These are phyloP conservation scores for Sporothrix protearum DNA, from an alignment of 2,329 filamentous ascomycete genomes.

Conservation along the genomic window DNA sequence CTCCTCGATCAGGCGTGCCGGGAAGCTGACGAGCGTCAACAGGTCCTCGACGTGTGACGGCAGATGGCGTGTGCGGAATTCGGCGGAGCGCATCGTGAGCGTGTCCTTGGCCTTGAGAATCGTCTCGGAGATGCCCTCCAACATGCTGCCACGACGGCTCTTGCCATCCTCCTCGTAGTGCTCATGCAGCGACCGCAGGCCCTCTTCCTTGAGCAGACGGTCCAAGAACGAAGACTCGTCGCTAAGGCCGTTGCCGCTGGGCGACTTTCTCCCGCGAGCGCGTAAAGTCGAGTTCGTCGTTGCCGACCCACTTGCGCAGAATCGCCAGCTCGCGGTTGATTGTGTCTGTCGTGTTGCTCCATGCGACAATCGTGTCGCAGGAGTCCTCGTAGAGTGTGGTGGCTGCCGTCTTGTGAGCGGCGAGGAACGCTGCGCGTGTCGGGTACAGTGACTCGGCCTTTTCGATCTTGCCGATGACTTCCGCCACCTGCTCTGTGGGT, in stretches of 20 bases:
- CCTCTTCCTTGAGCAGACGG: constrained; percentile 91
- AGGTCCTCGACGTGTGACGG: constrained; percentile 96
- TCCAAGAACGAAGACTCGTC: constrained; percentile 95
- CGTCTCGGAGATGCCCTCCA: constrained; percentile 76
- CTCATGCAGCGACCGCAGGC: constrained; percentile 84
- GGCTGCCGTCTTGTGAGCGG: constrained; percentile 70
- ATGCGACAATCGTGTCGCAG: constrained; percentile 84
- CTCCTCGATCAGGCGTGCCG: constrained; percentile 90
- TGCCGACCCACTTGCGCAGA: constrained; percentile 93
- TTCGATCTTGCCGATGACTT: constrained; percentile 86
- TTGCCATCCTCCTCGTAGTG: constrained; percentile 49
- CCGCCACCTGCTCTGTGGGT: constrained; percentile 81
- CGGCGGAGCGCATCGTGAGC: constrained; percentile 77
- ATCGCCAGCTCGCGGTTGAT: constrained; percentile 94
- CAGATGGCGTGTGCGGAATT: constrained; percentile 83
- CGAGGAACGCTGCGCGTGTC: constrained; percentile 69
- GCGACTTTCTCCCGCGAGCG: constrained; percentile 67
- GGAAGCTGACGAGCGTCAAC: constrained; percentile 94
- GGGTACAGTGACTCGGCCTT: constrained; percentile 83
- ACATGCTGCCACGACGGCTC: constrained; percentile 66
- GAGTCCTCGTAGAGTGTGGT: constrained; percentile 76
- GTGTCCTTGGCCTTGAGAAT: constrained; percentile 93
- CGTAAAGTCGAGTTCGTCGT: constrained; percentile 87
- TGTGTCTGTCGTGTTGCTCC: constrained; percentile 94
- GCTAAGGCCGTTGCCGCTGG: constrained; percentile 67